Conservation (phyloP, 1,284 basidiomycete genomes). For the Peniophora sp. region DNA sequence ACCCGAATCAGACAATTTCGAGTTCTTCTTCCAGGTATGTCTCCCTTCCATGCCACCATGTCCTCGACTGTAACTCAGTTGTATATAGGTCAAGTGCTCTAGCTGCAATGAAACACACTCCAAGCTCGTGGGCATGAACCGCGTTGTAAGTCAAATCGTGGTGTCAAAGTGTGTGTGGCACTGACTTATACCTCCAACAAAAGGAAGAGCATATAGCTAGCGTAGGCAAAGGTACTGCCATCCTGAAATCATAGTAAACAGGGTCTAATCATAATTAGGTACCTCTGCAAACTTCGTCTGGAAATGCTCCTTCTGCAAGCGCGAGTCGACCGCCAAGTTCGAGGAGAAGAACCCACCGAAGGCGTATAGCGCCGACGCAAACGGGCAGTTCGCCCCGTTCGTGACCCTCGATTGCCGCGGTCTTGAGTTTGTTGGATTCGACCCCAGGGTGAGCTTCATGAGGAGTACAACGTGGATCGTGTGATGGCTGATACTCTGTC, state of each 20-base stretch:
- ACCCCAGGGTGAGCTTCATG: conserved; percentile 41
- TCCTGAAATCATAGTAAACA: neutral
- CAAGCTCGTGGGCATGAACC: conserved; percentile 63
- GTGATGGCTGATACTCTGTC: conserved; percentile 9
- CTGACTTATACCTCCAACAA: neutral
- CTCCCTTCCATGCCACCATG: neutral
- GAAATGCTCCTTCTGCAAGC: conserved; percentile 68
- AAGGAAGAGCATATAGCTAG: conserved; percentile 63
- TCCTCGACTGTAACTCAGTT: neutral
- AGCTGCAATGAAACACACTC: conserved; percentile 70
- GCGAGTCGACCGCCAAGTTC: conserved; percentile 75
- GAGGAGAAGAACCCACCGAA: conserved; percentile 40
- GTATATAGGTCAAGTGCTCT: conserved; percentile 66
- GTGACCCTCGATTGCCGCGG: conserved; percentile 70
- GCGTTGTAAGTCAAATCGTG: conserved; percentile 33
- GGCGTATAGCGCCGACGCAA: conserved; percentile 51
- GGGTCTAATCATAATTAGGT: neutral
- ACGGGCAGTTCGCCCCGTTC: conserved; percentile 52
- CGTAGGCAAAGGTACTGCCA: conserved; percentile 43
- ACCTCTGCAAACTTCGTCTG: conserved; percentile 71
- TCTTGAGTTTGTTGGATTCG: conserved; percentile 66
- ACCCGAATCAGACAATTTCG: conserved; percentile 58
- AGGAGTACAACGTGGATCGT: neutral
- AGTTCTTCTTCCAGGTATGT: conserved; percentile 68
- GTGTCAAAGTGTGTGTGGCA: neutral